Percentiles rank a stretch among this genome's conserved stretches.
Conservation (phyloP, 768 basidiomycete genomes). For the Pholiota molesta region DNA sequence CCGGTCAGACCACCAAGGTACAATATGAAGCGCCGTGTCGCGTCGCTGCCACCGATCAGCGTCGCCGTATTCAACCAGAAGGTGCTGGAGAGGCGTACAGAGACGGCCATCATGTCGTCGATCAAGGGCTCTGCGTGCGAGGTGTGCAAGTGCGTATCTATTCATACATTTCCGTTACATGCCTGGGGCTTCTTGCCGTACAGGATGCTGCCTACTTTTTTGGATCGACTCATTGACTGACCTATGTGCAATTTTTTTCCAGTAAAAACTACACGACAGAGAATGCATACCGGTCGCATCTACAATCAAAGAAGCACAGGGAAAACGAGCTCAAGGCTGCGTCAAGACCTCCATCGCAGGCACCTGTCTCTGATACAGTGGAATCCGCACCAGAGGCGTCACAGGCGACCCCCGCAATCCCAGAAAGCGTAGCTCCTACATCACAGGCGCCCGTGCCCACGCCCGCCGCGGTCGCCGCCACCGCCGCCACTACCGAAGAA, state of each 20-base stretch:
- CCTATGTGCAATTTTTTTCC: background rate
- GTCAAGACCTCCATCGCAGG: slow-evolving; percentile 16
- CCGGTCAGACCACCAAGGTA: slow-evolving; percentile 95
- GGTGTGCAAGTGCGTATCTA: slow-evolving; percentile 74
- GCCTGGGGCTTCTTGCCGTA: background rate
- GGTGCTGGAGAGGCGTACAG: slow-evolving; percentile 74
- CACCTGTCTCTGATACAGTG: slow-evolving; percentile 8
- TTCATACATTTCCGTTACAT: background rate
- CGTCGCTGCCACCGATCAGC: slow-evolving; percentile 84
- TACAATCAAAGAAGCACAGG: slow-evolving; percentile 87
- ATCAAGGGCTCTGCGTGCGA: slow-evolving; percentile 66
- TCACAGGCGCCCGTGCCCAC: slow-evolving; percentile 3
- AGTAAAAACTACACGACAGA: slow-evolving; percentile 91
- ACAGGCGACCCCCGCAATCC: slow-evolving; percentile 10
- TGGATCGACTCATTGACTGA: background rate
- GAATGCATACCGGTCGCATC: slow-evolving; percentile 87
- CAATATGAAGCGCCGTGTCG: slow-evolving; percentile 97
- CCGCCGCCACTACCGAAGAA: background rate
- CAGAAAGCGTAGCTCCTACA: background rate
- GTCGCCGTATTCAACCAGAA: slow-evolving; percentile 83
- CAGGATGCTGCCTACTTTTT: slow-evolving; percentile 28
- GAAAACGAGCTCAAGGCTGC: slow-evolving; percentile 67
- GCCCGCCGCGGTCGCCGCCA: background rate
- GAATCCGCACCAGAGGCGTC: slow-evolving; percentile 20
- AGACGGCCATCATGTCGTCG: slow-evolving; percentile 72